Percentiles rank a stretch among this genome's conserved stretches.
phyloP scores from a whole-genome alignment of 2,329 filamentous ascomycete genomes.

The Cladosporium sp. region DNA sequence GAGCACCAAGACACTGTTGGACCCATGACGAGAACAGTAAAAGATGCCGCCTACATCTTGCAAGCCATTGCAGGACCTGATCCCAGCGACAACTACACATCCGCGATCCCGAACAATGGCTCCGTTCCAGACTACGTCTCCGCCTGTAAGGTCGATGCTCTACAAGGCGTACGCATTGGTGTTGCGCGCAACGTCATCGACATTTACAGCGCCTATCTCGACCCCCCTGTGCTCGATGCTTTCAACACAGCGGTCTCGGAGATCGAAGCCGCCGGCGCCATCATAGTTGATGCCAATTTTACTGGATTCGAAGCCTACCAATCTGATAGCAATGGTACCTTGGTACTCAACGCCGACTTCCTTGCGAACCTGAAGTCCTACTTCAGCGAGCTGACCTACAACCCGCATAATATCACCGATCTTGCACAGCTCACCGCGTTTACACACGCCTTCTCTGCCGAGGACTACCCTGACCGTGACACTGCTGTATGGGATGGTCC shows the following conservation, averaged over 20 bases:
- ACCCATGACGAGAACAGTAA: conserved; percentile 60
- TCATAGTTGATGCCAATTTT: conserved; percentile 63
- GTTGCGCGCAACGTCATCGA: conserved; percentile 63
- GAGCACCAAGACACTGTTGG: conserved; percentile 60
- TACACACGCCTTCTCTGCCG: conserved; percentile 55
- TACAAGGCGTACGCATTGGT: conserved; percentile 61
- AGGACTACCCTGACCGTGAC: conserved; percentile 65
- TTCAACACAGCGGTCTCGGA: conserved; percentile 59
- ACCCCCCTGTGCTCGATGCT: conserved; percentile 50
- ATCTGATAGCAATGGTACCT: conserved; percentile 43
- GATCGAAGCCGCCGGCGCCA: conserved; percentile 59
- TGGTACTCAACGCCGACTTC: conserved; percentile 63
- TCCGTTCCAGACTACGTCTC: conserved; percentile 45
- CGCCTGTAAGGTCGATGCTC: conserved; percentile 56
- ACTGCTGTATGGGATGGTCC: conserved; percentile 59
- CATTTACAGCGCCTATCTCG: conserved; percentile 35
- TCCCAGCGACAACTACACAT: conserved; percentile 58
- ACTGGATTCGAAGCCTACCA: conserved; percentile 53
- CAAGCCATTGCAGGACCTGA: conserved; percentile 61
- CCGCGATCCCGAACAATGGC: conserved; percentile 65
- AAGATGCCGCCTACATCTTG: conserved; percentile 59
- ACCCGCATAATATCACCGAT: conserved; percentile 58
- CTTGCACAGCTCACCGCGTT: conserved; percentile 58
- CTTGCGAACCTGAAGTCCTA: conserved; percentile 59
- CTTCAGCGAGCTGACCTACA: conserved; percentile 57